phyloP scores from a whole-genome alignment of 441 rosid species.

The Populus hybrid region DNA sequence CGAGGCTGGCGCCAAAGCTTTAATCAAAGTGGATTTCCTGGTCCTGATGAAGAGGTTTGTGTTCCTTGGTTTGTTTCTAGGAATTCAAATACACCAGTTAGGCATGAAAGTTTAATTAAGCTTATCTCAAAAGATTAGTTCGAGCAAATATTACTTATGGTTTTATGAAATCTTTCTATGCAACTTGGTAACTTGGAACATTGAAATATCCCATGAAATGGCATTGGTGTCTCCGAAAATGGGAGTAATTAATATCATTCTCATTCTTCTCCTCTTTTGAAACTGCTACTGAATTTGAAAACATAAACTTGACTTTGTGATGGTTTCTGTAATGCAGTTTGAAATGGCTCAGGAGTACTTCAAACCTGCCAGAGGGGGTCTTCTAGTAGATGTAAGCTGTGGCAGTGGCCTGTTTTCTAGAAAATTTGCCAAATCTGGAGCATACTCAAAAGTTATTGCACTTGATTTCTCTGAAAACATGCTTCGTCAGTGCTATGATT shows the following conservation, averaged over 20 bases:
- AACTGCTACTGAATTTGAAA: background rate
- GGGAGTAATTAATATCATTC: background rate
- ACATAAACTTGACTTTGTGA: background rate
- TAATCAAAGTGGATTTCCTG: constrained; percentile 75
- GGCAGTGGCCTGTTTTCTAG: constrained; percentile 93
- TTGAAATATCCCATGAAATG: background rate
- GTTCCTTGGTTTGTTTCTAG: constrained; percentile 11
- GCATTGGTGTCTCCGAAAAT: background rate
- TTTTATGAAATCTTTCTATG: background rate
- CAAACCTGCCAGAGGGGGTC: constrained; percentile 70
- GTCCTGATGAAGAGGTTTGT: constrained; percentile 87
- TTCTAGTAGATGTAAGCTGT: constrained; percentile 87
- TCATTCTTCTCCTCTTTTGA: background rate
- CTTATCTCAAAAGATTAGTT: background rate
- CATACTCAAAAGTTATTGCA: constrained; percentile 72
- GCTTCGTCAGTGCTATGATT: constrained; percentile 87
- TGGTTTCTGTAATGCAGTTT: constrained; percentile 53
- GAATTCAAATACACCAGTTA: background rate
- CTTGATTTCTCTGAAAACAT: constrained; percentile 95
- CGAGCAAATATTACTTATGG: background rate
- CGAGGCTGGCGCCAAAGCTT: constrained; percentile 95
- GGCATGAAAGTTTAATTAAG: background rate
- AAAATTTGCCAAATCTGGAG: constrained; percentile 68
- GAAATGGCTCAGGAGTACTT: constrained; percentile 90
- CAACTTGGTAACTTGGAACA: background rate